Conservation (phyloP, 495 filamentous ascomycete species). For the Penicillium paxilli region DNA sequence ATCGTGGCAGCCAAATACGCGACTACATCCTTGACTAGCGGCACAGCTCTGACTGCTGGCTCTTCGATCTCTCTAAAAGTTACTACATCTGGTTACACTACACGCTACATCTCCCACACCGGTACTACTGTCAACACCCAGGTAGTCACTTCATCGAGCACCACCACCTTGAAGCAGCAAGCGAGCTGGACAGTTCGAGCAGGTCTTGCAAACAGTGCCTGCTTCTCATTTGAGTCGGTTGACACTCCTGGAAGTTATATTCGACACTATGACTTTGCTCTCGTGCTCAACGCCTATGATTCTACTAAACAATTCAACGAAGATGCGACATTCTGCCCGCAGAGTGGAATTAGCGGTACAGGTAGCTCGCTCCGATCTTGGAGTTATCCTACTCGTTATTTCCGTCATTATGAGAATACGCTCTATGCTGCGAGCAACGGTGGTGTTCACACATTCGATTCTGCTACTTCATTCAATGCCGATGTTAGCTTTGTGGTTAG, state of each 20-base stretch:
- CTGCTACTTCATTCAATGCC: slow-evolving; percentile 43
- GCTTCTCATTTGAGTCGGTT: slow-evolving; percentile 56
- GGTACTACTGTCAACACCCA: slow-evolving; percentile 49
- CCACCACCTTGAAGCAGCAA: slow-evolving; percentile 43
- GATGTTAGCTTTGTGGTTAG: slow-evolving; percentile 52
- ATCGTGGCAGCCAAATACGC: slow-evolving; percentile 58
- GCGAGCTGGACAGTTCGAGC: slow-evolving; percentile 56
- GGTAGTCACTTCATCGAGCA: slow-evolving; percentile 52
- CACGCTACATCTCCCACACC: slow-evolving; percentile 51
- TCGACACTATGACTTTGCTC: slow-evolving; percentile 49
- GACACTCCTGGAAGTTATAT: slow-evolving; percentile 57
- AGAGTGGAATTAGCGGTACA: slow-evolving; percentile 44
- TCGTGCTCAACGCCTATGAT: slow-evolving; percentile 47
- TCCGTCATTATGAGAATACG: slow-evolving; percentile 51
- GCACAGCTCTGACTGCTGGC: slow-evolving; percentile 47
- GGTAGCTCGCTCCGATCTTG: slow-evolving; percentile 52
- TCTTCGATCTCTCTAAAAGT: slow-evolving; percentile 49
- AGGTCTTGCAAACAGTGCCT: slow-evolving; percentile 52
- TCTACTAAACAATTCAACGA: slow-evolving; percentile 51
- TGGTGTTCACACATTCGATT: slow-evolving; percentile 51
- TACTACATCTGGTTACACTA: slow-evolving; percentile 51
- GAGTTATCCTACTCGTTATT: slow-evolving; percentile 56
- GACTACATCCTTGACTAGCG: slow-evolving; percentile 45
- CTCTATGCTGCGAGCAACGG: slow-evolving; percentile 53
- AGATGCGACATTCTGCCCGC: slow-evolving; percentile 57